Conservation (phyloP, 108 stramenopile species). For the Seminavis robusta region DNA sequence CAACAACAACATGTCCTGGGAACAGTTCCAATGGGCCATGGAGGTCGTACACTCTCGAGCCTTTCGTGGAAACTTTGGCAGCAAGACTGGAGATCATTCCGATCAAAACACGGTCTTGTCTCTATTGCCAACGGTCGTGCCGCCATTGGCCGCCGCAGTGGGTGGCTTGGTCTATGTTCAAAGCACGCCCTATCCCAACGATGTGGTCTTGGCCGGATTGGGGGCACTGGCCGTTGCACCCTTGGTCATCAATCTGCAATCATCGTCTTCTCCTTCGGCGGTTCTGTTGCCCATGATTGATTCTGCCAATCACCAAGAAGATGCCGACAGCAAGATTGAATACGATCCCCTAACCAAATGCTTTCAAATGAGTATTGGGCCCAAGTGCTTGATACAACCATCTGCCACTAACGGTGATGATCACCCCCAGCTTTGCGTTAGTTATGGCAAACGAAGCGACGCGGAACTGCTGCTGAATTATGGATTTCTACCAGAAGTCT, state of each 20-base stretch:
- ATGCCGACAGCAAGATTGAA: constrained; percentile 67
- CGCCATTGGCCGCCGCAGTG: constrained; percentile 21
- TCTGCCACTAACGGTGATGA: constrained; percentile 32
- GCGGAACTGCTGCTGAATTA: constrained; percentile 71
- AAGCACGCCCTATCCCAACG: constrained; percentile 8
- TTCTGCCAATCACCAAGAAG: constrained; percentile 72
- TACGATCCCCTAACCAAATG: constrained; percentile 53
- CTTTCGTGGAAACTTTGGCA: constrained; percentile 58
- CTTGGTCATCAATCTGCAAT: constrained; percentile 27
- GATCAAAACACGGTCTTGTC: neutral
- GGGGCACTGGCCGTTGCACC: constrained; percentile 39
- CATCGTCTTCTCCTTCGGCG: constrained; percentile 27
- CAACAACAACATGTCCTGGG: constrained; percentile 38
- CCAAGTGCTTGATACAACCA: constrained; percentile 56
- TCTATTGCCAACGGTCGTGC: constrained; percentile 10
- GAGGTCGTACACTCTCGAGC: constrained; percentile 79
- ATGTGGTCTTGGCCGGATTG: constrained; percentile 18
- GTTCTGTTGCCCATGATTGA: constrained; percentile 76
- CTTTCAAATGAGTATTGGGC: constrained; percentile 46
- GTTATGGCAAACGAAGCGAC: constrained; percentile 61
- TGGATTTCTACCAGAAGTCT: constrained; percentile 67
- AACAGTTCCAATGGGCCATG: constrained; percentile 78
- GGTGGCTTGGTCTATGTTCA: constrained; percentile 15
- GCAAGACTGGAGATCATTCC: neutral
- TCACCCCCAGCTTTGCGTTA: constrained; percentile 66